Evolutionary conservation across 352 stramenopile species (phyloP).

Genomic region (Phytophthora aleatoria): DNA sequence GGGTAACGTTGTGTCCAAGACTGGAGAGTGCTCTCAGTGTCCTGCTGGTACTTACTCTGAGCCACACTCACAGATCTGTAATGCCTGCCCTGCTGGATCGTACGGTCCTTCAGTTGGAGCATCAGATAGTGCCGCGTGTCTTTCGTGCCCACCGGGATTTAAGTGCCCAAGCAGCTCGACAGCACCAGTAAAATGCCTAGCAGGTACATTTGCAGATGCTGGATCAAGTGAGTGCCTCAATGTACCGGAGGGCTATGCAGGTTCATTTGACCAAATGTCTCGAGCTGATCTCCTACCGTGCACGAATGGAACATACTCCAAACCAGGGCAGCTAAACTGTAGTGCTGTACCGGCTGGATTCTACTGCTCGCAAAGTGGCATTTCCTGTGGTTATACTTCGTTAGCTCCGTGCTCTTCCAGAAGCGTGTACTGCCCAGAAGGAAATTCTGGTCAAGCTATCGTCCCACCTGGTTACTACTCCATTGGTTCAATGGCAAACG

Average conservation of each 20-base stretch:
- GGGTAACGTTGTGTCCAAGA: conserved; percentile 26
- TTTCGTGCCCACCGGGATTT: conserved; percentile 51
- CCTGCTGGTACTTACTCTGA: conserved; percentile 48
- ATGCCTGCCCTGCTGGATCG: conserved; percentile 46
- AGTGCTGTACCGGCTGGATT: conserved; percentile 47
- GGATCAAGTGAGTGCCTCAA: conserved; percentile 40
- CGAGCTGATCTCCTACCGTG: conserved; percentile 42
- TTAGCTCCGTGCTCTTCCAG: conserved; percentile 44
- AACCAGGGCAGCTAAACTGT: conserved; percentile 50
- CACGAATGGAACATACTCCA: conserved; percentile 58
- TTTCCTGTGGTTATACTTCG: conserved; percentile 41
- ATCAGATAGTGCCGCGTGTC: conserved; percentile 30
- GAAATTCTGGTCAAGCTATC: conserved; percentile 37
- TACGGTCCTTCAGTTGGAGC: conserved; percentile 45
- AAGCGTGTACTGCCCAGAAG: conserved; percentile 52
- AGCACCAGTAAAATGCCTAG: conserved; percentile 33
- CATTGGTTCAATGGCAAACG: conserved; percentile 32
- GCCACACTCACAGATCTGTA: conserved; percentile 36
- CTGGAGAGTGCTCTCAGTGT: conserved; percentile 39
- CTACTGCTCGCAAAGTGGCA: conserved; percentile 35
- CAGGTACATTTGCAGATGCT: conserved; percentile 43
- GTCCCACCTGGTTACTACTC: conserved; percentile 57
- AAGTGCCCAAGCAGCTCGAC: conserved; percentile 34
- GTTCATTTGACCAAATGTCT: conserved; percentile 35
- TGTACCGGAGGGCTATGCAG: conserved; percentile 49